phyloP scores from a whole-genome alignment of 192 early-diverging fungal genomes.

The Mortierella claussenii region DNA sequence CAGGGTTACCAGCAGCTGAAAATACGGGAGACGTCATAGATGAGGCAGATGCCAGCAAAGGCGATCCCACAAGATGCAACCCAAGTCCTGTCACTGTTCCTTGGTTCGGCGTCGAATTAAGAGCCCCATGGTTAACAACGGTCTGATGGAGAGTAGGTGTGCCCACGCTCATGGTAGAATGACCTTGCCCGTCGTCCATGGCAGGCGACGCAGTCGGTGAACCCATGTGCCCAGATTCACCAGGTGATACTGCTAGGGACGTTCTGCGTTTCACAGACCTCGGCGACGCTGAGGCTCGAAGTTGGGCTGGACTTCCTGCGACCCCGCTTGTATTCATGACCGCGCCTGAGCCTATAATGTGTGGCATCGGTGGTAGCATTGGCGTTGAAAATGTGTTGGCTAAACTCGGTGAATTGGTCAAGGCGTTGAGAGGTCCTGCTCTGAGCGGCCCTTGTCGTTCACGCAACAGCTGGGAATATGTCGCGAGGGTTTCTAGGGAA shows the following conservation, averaged over 20 bases:
- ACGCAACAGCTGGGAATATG: conserved; percentile 19
- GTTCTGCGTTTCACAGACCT: conserved; percentile 39
- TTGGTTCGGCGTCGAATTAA: background rate
- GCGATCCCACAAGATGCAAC: conserved; percentile 14
- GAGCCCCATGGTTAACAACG: background rate
- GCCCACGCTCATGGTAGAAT: background rate
- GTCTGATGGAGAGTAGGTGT: conserved; percentile 7
- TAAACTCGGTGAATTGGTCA: background rate
- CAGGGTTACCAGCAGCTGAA: background rate
- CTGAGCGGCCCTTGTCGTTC: conserved; percentile 4
- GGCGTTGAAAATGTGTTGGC: conserved; percentile 2
- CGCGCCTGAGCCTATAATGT: no score
- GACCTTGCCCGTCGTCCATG: conserved; percentile 11
- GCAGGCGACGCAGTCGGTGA: conserved; percentile 22
- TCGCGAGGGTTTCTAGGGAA: conserved; percentile 17
- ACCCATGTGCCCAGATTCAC: conserved; percentile 9
- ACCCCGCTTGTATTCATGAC: no score
- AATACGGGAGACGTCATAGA: conserved; percentile 29
- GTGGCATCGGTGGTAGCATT: background rate
- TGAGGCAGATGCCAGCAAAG: conserved; percentile 4
- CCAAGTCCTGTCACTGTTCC: conserved; percentile 18
- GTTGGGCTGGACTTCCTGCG: background rate
- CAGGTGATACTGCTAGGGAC: conserved; percentile 28
- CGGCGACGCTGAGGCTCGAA: conserved; percentile 30
- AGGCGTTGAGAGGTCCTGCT: conserved; percentile 8